These are phyloP conservation scores for Mangifera indica DNA, from an alignment of 345 rosid species.

Conservation along the genomic window DNA sequence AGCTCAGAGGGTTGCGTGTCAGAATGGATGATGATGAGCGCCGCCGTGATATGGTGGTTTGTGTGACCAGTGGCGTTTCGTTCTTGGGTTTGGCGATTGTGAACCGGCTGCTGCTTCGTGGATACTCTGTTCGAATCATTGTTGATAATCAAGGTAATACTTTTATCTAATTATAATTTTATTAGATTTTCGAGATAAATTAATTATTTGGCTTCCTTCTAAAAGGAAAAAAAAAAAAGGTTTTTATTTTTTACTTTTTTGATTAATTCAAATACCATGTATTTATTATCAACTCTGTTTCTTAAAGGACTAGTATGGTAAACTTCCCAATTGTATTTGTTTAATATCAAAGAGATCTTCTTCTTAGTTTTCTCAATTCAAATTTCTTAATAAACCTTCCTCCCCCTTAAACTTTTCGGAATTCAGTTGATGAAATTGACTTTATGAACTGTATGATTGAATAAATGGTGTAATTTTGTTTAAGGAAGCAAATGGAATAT, in stretches of 20 bases:
- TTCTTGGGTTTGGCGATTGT: conserved; percentile 70
- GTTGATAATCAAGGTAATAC: conserved; percentile 54
- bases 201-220: no score
- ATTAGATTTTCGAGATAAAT: no score
- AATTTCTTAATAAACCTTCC: not conserved
- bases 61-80: conserved; percentile 81
- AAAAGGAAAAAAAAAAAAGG: no score
- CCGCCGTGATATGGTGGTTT: conserved; percentile 40
- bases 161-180: no score
- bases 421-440: no score
- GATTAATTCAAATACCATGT: not conserved
- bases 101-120: conserved; percentile 53
- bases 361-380: no score
- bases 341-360: no score
- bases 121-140: conserved; percentile 66
- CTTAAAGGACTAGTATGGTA: no score
- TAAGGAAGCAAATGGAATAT: not conserved
- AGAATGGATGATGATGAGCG: conserved; percentile 8
- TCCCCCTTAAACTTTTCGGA: no score
- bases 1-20: conserved; percentile 16
- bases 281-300: no score
- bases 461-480: not conserved
- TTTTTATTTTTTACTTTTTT: not conserved
- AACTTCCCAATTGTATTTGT: no score
- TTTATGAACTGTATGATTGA: no score